These are phyloP conservation scores for Scutellaria baicalensis DNA, from an alignment of 257 asterid species.

Conservation along the genomic window DNA sequence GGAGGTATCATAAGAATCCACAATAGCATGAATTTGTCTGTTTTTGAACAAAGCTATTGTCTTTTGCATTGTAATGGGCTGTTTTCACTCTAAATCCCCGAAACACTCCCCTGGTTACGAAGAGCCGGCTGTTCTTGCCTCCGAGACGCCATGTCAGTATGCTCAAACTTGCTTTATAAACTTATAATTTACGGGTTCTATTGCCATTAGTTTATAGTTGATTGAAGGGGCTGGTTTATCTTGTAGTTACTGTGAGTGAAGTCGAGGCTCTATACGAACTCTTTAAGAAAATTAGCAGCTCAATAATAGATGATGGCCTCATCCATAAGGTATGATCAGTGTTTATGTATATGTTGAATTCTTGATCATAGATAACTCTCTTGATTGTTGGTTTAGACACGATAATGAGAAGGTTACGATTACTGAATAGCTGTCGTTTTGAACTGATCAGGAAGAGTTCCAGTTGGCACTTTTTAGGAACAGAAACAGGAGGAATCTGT, in stretches of 20 bases:
- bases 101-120: conserved; percentile 62
- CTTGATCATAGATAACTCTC: too few species aligned
- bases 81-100: conserved; percentile 46
- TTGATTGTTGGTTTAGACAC: too few species aligned
- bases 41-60: conserved; percentile 9
- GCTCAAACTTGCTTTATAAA: neutral
- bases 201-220: neutral
- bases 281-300: conserved; percentile 77
- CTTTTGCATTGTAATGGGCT: conserved; percentile 51
- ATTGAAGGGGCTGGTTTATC: neutral
- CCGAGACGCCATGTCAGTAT: conserved; percentile 90
- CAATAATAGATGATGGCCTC: conserved; percentile 74
- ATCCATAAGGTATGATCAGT: conserved; percentile 65
- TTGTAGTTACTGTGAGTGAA: conserved; percentile 82
- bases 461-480: conserved; percentile 87
- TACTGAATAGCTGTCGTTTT: neutral
- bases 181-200: neutral
- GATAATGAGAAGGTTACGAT: neutral
- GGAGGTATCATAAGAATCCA: conserved; percentile 1
- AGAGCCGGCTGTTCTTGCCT: conserved; percentile 74
- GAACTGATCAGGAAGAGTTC: conserved; percentile 74
- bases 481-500: conserved; percentile 58
- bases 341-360: neutral
- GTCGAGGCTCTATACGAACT: conserved; percentile 80
- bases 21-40: conserved; percentile 16